phyloP scores from a whole-genome alignment of 441 rosid genomes.

The Breynia disticha region DNA sequence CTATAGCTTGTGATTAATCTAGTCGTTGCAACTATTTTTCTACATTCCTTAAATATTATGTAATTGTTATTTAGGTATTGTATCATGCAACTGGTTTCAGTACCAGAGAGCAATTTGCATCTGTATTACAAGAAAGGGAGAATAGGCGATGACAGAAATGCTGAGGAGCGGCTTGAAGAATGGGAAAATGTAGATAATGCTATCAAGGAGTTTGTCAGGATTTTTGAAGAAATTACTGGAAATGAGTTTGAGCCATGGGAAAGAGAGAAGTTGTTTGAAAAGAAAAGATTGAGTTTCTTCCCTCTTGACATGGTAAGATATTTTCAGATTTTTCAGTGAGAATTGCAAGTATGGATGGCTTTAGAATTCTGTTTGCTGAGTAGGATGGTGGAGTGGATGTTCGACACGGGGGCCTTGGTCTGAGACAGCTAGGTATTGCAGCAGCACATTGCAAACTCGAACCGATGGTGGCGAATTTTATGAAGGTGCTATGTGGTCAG shows the following conservation, averaged over 20 bases:
- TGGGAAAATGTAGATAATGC: slow-evolving; percentile 51
- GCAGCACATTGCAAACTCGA: slow-evolving; percentile 62
- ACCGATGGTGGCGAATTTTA: slow-evolving; percentile 48
- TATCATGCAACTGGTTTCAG: slow-evolving; percentile 51
- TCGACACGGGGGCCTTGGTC: slow-evolving; percentile 59
- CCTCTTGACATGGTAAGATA: slow-evolving; percentile 61
- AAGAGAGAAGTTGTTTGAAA: slow-evolving; percentile 58
- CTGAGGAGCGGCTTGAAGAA: slow-evolving; percentile 64
- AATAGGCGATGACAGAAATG: slow-evolving; percentile 52
- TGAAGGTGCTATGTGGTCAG: slow-evolving; percentile 62
- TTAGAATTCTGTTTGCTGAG: not conserved
- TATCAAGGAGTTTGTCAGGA: slow-evolving; percentile 51
- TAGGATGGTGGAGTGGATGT: slow-evolving; percentile 70
- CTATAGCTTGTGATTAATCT: not conserved
- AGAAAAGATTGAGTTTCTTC: slow-evolving; percentile 49
- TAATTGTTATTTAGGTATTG: slow-evolving; percentile 38
- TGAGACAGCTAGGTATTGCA: slow-evolving; percentile 61
- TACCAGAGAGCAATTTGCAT: slow-evolving; percentile 47
- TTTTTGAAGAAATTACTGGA: slow-evolving; percentile 61
- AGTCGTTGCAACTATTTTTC: no score
- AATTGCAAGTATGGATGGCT: no score
- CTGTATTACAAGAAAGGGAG: slow-evolving; percentile 63
- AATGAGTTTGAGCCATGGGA: slow-evolving; percentile 85
- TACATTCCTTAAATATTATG: not conserved
- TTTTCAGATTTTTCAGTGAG: not conserved